Base-by-base conservation (phyloP, 75 land plant species). In the Cunninghamia lanceolata region DNA sequence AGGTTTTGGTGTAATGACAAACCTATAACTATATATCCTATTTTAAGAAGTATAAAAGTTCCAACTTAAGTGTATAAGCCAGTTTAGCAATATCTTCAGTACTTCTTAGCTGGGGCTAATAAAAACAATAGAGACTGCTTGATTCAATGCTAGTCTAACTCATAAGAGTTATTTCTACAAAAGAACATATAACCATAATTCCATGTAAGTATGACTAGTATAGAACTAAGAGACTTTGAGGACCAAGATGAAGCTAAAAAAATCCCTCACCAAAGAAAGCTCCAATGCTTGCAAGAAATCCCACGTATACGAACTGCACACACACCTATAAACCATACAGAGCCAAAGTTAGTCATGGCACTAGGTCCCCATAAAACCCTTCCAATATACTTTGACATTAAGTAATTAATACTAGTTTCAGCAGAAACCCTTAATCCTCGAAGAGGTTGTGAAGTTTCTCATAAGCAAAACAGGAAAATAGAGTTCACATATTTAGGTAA, bases 261-360 rank as follows among this genome's bases (percentile, higher is more conserved):
- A n/a, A n/a, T n/a, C 30, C 28, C 90, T 88, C 82, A 90, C 91
- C 68, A 42, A 83, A 76, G 63, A 86, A 91, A 38, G 90, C 52
- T 36, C 78, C 88, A 32, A 91, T 88, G 38, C 85, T 85, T 42
- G 88, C 84, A 45, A 84, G 88, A 25, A 84, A 14, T n/a, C 92
- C 92, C 50, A 91, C 50, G 59, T 91, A 91, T 9, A 89, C 78
- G 83, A 91, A 91, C 75, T 73, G 86, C 45, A 91, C 25, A 46
- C 89, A 83, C 30, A 91, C 90, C 92, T 91, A 86, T 86, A 87
- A 32, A 19, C 28, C 32, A 25, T 32, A 6, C 6, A 73, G 4
- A 28, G 32, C 16, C 32, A 73, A 73, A 73, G 32, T 28, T 28
- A 73, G 16, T 25, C 32, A 4, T 73, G 75, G 75, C 16, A 8